phyloP scores from a whole-genome alignment of 1,139 yeast genomes.

The Pichia sorboxylosa region DNA sequence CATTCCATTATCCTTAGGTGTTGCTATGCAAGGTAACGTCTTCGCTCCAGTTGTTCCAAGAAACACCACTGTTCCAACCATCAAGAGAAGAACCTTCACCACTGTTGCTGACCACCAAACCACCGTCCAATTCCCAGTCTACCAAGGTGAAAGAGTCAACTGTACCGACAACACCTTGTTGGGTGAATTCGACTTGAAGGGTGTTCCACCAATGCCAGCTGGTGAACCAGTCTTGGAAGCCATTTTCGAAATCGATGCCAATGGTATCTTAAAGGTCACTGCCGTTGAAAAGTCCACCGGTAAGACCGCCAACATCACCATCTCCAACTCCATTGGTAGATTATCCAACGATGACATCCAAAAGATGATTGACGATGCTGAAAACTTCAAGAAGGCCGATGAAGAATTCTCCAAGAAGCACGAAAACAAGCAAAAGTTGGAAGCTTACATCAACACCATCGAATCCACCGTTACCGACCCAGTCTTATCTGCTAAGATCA shows the following conservation, averaged over 20 bases:
- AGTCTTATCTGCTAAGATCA: conserved; percentile 93
- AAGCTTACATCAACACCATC: conserved; percentile 95
- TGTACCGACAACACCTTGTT: conserved; percentile 97
- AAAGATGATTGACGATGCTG: conserved; percentile 98
- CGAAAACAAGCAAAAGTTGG: conserved; percentile 99
- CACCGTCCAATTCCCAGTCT: conserved; percentile 98
- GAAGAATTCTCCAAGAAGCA: conserved; percentile 99
- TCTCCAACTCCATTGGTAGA: conserved; percentile 99
- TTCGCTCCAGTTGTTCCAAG: conserved; percentile 99
- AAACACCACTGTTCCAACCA: conserved; percentile 99
- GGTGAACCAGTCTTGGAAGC: conserved; percentile 99
- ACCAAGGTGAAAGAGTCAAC: conserved; percentile 99
- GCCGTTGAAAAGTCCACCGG: conserved; percentile 99
- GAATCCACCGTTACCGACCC: conserved; percentile 98
- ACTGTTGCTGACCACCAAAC: conserved; percentile 99
- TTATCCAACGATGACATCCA: conserved; percentile 95
- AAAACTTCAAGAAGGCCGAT: conserved; percentile 96
- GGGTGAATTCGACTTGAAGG: conserved; percentile 99
- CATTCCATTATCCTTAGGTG: conserved; percentile 98
- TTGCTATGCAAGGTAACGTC: conserved; percentile 99
- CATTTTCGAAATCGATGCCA: conserved; percentile 98
- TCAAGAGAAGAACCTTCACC: conserved; percentile 99
- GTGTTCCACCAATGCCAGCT: conserved; percentile 98
- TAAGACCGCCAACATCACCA: conserved; percentile 98
- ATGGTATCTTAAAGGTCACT: conserved; percentile 99